Base-by-base conservation (phyloP, 2,329 filamentous ascomycete species). In the Aspergillus pseudoglaucus region DNA sequence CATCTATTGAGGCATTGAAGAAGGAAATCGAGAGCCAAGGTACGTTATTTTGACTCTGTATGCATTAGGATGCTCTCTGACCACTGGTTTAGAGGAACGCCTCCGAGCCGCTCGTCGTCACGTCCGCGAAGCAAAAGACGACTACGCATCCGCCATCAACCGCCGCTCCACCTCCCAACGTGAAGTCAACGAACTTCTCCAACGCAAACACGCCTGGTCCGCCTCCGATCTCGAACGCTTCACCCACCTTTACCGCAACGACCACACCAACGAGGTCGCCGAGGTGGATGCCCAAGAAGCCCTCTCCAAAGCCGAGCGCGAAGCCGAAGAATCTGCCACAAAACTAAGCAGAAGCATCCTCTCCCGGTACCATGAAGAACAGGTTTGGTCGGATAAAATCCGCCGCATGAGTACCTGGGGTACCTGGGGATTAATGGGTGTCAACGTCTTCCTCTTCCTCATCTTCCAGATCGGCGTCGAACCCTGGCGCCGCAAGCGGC, bases 311-410 rank as follows among this genome's bases (percentile, higher is more conserved):
- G 84, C 88, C 2, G 93, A 98, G 72, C 79, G 80, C 40, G 82
- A 88, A 51, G 83, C 94, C 51, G 87, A 95, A 69, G 84, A 87
- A 52, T 80, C 90, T 1, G 81, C 84, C 47, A 81, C 83, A 45
- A 80, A 84, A 59, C 74, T 98, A 46, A 91, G 87, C 64, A 83
- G 85, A 52, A 83, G 85, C 44, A 96, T 97, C 59, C 75, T 96
- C 45, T 87, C 87, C 52, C 82, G 94, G 51, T 98, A 98, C 69
- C 93, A 98, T 68, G 93, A 98, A 72, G 93, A 98, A 74, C 93
- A 98, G 73, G 94, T 98, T 48, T 98, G 93, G 93, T 95, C 88
- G 63, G 93, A 98, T 67, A 91, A 95, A 59, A 98, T 98, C 64
- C 80, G 93, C 32, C 79, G 93, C 55, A 95, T 95, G 77, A 93